These are phyloP conservation scores for Filosporella fistucella DNA, from an alignment of 495 filamentous ascomycete species.

Conservation along the genomic window DNA sequence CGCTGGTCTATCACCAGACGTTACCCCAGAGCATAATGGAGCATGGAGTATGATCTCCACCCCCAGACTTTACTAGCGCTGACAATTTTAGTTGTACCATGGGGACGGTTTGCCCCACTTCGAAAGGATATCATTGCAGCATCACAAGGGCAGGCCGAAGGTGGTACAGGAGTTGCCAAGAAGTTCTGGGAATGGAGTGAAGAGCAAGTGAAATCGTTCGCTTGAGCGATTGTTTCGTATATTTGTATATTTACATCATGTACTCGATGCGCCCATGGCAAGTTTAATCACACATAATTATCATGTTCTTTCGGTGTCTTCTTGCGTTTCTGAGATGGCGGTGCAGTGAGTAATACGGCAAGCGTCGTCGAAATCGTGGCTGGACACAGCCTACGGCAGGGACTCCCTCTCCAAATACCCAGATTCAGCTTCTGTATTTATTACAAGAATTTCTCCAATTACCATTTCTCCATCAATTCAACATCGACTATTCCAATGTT, in stretches of 20 bases:
- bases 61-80: not conserved
- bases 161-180: slow-evolving; percentile 33
- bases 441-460: too few species aligned
- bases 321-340: too few species aligned
- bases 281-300: too few species aligned
- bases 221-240: not conserved
- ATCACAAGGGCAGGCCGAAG: slow-evolving; percentile 29
- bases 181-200: slow-evolving; percentile 40
- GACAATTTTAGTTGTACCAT: slow-evolving; percentile 30
- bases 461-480: too few species aligned
- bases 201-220: slow-evolving; percentile 29
- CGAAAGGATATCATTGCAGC: slow-evolving; percentile 29
- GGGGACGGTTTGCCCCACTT: slow-evolving; percentile 30
- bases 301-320: too few species aligned
- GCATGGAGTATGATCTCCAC: slow-evolving; percentile 10
- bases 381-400: too few species aligned
- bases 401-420: too few species aligned
- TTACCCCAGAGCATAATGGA: slow-evolving; percentile 28
- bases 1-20: slow-evolving; percentile 34
- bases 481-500: not conserved
- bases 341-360: too few species aligned
- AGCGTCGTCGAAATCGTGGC: too few species aligned
- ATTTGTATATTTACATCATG: not conserved
- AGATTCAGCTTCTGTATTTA: too few species aligned
- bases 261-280: too few species aligned